Evolutionary conservation across 352 stramenopile species (phyloP), one percentile per base, ranked within the genome.

Genomic region (Plasmopara muralis): DNA sequence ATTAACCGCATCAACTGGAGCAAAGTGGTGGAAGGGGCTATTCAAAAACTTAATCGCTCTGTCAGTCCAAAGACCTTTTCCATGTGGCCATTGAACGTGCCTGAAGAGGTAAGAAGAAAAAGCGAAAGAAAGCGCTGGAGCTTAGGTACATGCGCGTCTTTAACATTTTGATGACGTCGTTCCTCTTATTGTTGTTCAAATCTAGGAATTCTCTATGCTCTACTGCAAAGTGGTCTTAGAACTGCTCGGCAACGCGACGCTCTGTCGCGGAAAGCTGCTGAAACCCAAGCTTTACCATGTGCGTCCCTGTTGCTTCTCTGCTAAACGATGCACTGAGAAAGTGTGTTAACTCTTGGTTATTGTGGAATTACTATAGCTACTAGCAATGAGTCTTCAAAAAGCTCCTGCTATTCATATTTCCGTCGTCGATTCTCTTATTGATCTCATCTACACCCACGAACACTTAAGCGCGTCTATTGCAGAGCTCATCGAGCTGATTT

Each of bases 21-120:
- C 15, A 84, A 85, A 54, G 72, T 85, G 25, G 62, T 85, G 16
- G 79, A 89, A 40, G 73, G 57, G 9, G 70, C 72, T 13, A 63
- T 88, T 42, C 60, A 76, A 4, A 71, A 73, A 33, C 72, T 90
- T 12, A 79, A 47, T 34, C 79, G 77, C 29, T 88, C 77, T 6
- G 68, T 90, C 29, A 76, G 64, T 53, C 64, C 80, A 9, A 62
- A 75, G 35, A 86, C 71, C 2, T 89, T 89, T 39, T 54, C 59
- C 14, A 68, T 92, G 44, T 92, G 81, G 81, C 74, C 76, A 41
- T 89, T 88, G 77, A 88, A 86, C 16, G 57, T 87, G 5, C 81
- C 81, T 0, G 81, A 92, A 51, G 81, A 89, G 65, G 77, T 85
- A 33, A 6, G 62, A 15, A 38, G 47, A 30, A 15, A 43, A 1